A percentile compares a stretch with the other conserved stretches of the same genome.
Evolutionary conservation across 108 stramenopile species (phyloP).

Genomic region (Epithemia pelagica): DNA sequence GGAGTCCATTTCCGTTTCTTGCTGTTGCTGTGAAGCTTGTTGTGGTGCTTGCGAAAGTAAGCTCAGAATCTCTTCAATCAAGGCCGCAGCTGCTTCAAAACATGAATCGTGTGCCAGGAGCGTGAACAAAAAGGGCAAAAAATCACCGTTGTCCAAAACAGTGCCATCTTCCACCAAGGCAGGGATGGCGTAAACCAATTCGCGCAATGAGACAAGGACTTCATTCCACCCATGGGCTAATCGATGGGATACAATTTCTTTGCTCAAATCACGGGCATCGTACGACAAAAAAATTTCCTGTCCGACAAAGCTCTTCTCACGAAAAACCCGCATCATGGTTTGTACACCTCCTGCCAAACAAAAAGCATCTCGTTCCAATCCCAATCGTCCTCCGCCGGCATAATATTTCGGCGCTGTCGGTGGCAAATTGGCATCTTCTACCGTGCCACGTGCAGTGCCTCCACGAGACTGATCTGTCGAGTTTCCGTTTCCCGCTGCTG

Average conservation of each 20-base stretch:
- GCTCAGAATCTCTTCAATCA: slow-evolving; percentile 75
- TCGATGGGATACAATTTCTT: slow-evolving; percentile 29
- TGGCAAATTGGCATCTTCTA: slow-evolving; percentile 37
- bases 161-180: slow-evolving; percentile 30
- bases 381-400: slow-evolving; percentile 44
- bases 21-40: neutral
- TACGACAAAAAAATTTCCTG: slow-evolving; percentile 26
- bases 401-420: slow-evolving; percentile 34
- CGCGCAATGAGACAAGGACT: slow-evolving; percentile 45
- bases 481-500: slow-evolving; percentile 1
- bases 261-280: slow-evolving; percentile 44
- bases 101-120: slow-evolving; percentile 46
- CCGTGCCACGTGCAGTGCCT: neutral
- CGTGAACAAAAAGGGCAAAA: slow-evolving; percentile 60
- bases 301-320: slow-evolving; percentile 46
- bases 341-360: slow-evolving; percentile 36
- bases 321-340: slow-evolving; percentile 34
- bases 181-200: slow-evolving; percentile 44
- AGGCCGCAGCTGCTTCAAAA: slow-evolving; percentile 56
- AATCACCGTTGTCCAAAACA: slow-evolving; percentile 29
- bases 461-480: neutral
- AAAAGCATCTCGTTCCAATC: slow-evolving; percentile 55
- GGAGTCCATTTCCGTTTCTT: slow-evolving; percentile 2
- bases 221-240: slow-evolving; percentile 61
- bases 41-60: slow-evolving; percentile 34